These are phyloP conservation scores for Tolypocladium cylindrosporum DNA, from an alignment of 2,329 filamentous ascomycete genomes.

Conservation along the genomic window DNA sequence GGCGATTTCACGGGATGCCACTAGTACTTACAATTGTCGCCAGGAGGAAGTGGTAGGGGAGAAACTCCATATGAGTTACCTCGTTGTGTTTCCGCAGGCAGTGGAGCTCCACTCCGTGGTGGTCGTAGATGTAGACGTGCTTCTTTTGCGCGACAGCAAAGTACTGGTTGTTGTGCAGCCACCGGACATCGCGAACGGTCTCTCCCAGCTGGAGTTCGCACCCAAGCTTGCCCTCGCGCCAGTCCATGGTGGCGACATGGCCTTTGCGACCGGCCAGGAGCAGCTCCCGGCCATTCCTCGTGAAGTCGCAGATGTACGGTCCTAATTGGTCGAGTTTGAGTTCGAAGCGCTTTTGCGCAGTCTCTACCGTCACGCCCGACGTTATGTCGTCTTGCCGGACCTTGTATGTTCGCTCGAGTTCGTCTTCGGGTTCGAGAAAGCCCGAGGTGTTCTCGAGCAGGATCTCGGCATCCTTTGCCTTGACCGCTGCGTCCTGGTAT, in stretches of 20 bases:
- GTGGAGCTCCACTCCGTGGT: constrained; percentile 83
- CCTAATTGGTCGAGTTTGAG: constrained; percentile 73
- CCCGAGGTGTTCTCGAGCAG: constrained; percentile 78
- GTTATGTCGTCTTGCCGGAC: constrained; percentile 82
- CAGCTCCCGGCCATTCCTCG: constrained; percentile 76
- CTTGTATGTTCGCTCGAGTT: constrained; percentile 86
- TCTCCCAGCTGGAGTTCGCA: constrained; percentile 88
- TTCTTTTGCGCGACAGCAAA: constrained; percentile 97
- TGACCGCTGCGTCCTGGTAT: constrained; percentile 69
- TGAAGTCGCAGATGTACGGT: constrained; percentile 83
- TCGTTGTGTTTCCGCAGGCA: constrained; percentile 85
- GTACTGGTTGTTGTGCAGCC: constrained; percentile 89
- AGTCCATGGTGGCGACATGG: constrained; percentile 94
- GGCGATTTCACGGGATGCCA: neutral
- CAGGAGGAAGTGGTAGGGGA: constrained; percentile 92
- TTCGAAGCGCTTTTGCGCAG: constrained; percentile 88
- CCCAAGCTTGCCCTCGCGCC: constrained; percentile 81
- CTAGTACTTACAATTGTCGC: constrained; percentile 60
- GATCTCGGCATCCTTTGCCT: constrained; percentile 92
- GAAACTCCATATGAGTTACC: constrained; percentile 86
- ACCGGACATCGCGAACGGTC: constrained; percentile 80
- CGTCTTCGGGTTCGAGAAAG: constrained; percentile 79
- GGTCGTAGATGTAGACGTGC: constrained; percentile 93
- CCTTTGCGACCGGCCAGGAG: constrained; percentile 83
- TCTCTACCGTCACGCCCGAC: constrained; percentile 64